These are phyloP conservation scores for Furcasterigmium furcatum DNA, from an alignment of 2,329 filamentous ascomycete species.

Conservation along the genomic window DNA sequence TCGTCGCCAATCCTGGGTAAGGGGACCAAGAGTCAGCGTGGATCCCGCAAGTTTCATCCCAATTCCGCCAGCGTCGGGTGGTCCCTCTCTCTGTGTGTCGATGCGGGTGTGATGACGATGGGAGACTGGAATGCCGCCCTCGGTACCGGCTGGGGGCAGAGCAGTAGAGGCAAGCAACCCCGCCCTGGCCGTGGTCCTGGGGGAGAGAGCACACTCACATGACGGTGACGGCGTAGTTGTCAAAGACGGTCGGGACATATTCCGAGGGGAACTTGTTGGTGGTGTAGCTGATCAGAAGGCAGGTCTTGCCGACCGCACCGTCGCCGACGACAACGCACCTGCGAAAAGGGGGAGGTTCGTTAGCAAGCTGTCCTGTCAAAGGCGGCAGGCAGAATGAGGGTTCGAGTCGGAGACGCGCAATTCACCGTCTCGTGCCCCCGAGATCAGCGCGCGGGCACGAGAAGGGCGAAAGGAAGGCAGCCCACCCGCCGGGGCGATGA, in stretches of 20 bases:
- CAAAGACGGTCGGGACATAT: conserved; percentile 99
- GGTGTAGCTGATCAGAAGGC: conserved; percentile 97
- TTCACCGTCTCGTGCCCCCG: conserved; percentile 4
- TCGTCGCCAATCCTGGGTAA: conserved; percentile 97
- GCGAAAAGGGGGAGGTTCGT: conserved; percentile 11
- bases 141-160: neutral
- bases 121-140: neutral
- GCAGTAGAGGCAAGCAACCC: neutral
- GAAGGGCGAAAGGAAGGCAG: conserved; percentile 5
- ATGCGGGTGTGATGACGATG: neutral
- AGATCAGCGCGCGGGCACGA: conserved; percentile 5
- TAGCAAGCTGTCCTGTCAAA: neutral
- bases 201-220: conserved; percentile 68
- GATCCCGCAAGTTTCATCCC: neutral
- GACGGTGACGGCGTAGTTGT: conserved; percentile 99
- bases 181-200: neutral
- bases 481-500: too few species aligned
- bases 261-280: conserved; percentile 99
- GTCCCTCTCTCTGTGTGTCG: conserved; percentile 1
- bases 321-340: conserved; percentile 99
- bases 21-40: conserved; percentile 1
- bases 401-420: conserved; percentile 1
- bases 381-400: neutral
- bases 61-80: neutral
- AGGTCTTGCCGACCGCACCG: conserved; percentile 99